Evolutionary conservation across 805 yeast species (phyloP).

Genomic region (Spathaspora arborariae): DNA sequence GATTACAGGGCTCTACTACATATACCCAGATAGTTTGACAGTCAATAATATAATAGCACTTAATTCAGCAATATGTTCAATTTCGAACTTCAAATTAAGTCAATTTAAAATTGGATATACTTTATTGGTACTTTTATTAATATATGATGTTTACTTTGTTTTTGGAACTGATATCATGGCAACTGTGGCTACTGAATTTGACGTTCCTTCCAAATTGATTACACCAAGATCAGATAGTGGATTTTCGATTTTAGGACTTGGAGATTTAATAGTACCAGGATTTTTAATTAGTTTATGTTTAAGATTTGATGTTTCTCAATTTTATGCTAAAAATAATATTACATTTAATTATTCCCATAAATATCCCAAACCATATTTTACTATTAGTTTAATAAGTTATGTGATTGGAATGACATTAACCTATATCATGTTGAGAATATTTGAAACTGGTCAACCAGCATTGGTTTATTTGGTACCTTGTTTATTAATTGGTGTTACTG

Average conservation of each 20-base stretch:
- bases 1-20: neutral
- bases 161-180: constrained; percentile 61
- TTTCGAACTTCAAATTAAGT: constrained; percentile 34
- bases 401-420: constrained; percentile 43
- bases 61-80: constrained; percentile 41
- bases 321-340: constrained; percentile 12
- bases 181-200: constrained; percentile 53
- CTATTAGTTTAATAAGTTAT: constrained; percentile 45
- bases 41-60: constrained; percentile 39
- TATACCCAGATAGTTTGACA: constrained; percentile 13
- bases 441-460: constrained; percentile 60
- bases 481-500: constrained; percentile 26
- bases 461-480: constrained; percentile 58
- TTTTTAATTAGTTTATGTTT: constrained; percentile 48
- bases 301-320: constrained; percentile 48
- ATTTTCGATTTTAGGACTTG: constrained; percentile 53
- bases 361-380: constrained; percentile 46
- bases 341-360: constrained; percentile 36
- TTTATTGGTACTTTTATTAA: constrained; percentile 46
- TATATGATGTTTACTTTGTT: constrained; percentile 66
- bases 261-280: constrained; percentile 66
- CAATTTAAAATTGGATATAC: constrained; percentile 45
- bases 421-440: constrained; percentile 33
- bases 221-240: constrained; percentile 31
- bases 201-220: constrained; percentile 50